phyloP scores from a whole-genome alignment of 2,329 filamentous ascomycete genomes.

The Diaporthe capsici region DNA sequence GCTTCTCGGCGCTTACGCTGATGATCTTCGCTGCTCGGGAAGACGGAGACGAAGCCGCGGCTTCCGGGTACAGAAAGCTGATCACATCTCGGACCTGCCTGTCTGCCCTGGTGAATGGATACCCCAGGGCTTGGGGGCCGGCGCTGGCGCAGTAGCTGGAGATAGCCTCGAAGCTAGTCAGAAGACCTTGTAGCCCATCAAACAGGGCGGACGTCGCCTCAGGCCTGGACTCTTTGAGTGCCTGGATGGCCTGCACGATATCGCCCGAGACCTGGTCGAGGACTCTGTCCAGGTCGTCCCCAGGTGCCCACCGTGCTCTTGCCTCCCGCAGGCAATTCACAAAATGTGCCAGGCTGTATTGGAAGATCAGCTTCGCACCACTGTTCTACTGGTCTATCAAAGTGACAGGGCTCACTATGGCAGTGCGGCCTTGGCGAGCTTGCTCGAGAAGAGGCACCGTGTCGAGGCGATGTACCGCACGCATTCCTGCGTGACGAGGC shows the following conservation, averaged over 20 bases:
- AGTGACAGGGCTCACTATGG: slow-evolving; percentile 46
- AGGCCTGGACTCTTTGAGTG: slow-evolving; percentile 52
- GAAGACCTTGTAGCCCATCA: slow-evolving; percentile 42
- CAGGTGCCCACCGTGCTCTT: slow-evolving; percentile 44
- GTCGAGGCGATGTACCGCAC: slow-evolving; percentile 49
- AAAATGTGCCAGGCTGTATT: slow-evolving; percentile 48
- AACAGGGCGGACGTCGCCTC: slow-evolving; percentile 43
- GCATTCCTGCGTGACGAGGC: slow-evolving; percentile 46
- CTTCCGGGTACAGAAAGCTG: slow-evolving; percentile 46
- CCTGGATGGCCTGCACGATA: slow-evolving; percentile 55
- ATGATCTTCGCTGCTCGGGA: neutral
- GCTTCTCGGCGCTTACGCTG: neutral
- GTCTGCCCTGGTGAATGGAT: slow-evolving; percentile 48
- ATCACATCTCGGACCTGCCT: slow-evolving; percentile 51
- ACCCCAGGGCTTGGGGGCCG: slow-evolving; percentile 33
- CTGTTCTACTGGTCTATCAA: neutral
- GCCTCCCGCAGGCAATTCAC: slow-evolving; percentile 42
- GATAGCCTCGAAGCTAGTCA: slow-evolving; percentile 45
- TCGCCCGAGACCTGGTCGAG: slow-evolving; percentile 52
- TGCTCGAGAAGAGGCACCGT: slow-evolving; percentile 55
- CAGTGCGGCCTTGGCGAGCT: slow-evolving; percentile 50
- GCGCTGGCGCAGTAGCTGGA: slow-evolving; percentile 45
- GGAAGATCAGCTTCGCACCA: slow-evolving; percentile 20
- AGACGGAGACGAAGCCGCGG: neutral
- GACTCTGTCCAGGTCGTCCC: slow-evolving; percentile 44